Evolutionary conservation across 257 asterid genomes (phyloP).

Genomic region (Penstemon davidsonii): DNA sequence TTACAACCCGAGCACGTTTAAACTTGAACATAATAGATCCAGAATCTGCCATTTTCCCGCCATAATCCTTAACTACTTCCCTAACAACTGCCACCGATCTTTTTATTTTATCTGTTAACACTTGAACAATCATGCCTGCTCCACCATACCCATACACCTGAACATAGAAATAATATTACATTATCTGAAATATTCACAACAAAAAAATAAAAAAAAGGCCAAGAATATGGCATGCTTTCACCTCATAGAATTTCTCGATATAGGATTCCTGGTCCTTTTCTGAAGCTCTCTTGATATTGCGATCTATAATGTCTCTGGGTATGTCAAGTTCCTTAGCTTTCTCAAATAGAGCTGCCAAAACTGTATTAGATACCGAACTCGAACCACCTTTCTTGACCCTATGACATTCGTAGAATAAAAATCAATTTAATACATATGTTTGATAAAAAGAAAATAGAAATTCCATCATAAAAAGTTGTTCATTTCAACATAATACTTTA

Average conservation of each 20-base stretch:
- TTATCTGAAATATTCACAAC: not conserved
- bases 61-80: conserved; percentile 68
- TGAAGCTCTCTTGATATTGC: conserved; percentile 85
- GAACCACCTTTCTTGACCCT: conserved; percentile 92
- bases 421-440: not conserved
- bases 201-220: conserved; percentile 6
- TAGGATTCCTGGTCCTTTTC: conserved; percentile 91
- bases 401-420: conserved; percentile 22
- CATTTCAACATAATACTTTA: not conserved
- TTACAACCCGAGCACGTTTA: conserved; percentile 71
- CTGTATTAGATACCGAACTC: conserved; percentile 67
- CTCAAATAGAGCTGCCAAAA: conserved; percentile 76
- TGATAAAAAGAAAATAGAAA: not conserved
- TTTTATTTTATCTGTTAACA: conserved; percentile 76
- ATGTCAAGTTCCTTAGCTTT: conserved; percentile 91
- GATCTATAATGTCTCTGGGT: conserved; percentile 82
- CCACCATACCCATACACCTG: conserved; percentile 96
- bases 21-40: conserved; percentile 94
- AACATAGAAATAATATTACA: conserved; percentile 6
- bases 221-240: conserved; percentile 25
- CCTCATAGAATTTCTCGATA: conserved; percentile 88
- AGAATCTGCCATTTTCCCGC: conserved; percentile 94
- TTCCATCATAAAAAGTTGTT: not conserved
- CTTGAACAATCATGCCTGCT: conserved; percentile 83
- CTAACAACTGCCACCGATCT: conserved; percentile 79